phyloP scores from a whole-genome alignment of 1,139 yeast genomes.

The Eremothecium gossypii region DNA sequence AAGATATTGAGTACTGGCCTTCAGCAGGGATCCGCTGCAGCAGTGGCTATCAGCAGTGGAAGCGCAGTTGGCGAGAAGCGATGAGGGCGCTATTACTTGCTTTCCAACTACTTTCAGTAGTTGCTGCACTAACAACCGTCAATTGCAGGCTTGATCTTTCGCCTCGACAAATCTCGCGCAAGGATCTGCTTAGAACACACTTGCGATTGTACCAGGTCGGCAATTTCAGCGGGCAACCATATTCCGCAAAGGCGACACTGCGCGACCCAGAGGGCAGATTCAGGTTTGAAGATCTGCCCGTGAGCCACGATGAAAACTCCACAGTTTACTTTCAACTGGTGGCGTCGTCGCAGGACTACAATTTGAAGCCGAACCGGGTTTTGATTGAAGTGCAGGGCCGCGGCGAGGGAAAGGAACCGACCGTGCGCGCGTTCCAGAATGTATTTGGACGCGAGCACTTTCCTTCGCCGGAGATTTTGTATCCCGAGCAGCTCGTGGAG shows the following conservation, averaged over 20 bases:
- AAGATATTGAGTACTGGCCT: too few relatives aligned
- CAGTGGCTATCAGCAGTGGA: too few relatives aligned
- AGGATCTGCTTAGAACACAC: slow-evolving; percentile 17
- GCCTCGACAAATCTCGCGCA: slow-evolving; percentile 15
- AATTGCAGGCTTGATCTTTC: slow-evolving; percentile 19
- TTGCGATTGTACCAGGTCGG: slow-evolving; percentile 25
- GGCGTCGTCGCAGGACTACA: slow-evolving; percentile 25
- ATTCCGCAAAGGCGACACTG: slow-evolving; percentile 11
- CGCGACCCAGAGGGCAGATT: slow-evolving; percentile 22
- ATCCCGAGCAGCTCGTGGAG: slow-evolving; percentile 24
- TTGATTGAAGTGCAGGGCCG: slow-evolving; percentile 18
- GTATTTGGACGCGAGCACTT: slow-evolving; percentile 29
- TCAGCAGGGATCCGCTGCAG: too few relatives aligned
- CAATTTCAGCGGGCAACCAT: slow-evolving; percentile 13
- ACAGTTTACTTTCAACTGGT: slow-evolving; percentile 24
- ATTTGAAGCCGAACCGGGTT: slow-evolving; percentile 28
- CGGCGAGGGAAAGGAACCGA: slow-evolving; percentile 13
- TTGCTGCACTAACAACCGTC: slow-evolving; percentile 11
- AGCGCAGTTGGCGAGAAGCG: neutral
- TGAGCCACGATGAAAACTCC: slow-evolving; percentile 18
- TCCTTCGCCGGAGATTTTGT: slow-evolving; percentile 25
- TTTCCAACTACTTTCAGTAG: neutral
- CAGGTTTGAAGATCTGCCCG: slow-evolving; percentile 22
- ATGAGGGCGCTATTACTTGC: neutral
- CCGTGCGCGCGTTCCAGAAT: slow-evolving; percentile 22